These are phyloP conservation scores for Fragaria vesca DNA, from an alignment of 306 rosid genomes.

Conservation along the genomic window DNA sequence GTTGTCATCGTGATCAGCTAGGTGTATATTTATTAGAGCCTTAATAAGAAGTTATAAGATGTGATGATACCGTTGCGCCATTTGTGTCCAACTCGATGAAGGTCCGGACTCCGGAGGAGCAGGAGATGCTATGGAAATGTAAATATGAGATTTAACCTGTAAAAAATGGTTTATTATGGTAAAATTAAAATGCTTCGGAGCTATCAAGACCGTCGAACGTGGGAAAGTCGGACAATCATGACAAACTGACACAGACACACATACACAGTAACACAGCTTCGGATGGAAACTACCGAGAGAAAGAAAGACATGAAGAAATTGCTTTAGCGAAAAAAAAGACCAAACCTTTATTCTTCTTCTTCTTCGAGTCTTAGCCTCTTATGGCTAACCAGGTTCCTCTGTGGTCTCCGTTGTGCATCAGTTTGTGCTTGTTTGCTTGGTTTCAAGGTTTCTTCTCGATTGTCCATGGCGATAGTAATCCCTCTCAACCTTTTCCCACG, in stretches of 20 bases:
- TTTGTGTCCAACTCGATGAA: not conserved
- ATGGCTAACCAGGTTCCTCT: constrained; percentile 61
- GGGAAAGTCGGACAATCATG: constrained; percentile 23
- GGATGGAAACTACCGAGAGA: not conserved
- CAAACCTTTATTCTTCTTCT: not conserved
- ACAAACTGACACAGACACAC: not conserved
- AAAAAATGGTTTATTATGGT: too few relatives aligned
- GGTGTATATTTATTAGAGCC: not conserved
- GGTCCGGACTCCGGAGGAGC: constrained; percentile 1
- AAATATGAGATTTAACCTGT: not conserved
- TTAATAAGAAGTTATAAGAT: not conserved
- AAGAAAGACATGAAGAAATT: constrained; percentile 5
- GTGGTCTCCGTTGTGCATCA: constrained; percentile 31
- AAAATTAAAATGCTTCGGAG: not conserved
- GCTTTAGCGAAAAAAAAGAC: not conserved
- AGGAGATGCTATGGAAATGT: not conserved
- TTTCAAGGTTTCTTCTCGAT: constrained; percentile 32
- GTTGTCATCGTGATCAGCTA: not conserved
- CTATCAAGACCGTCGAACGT: constrained; percentile 58
- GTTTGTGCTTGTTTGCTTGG: constrained; percentile 38
- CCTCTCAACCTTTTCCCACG: constrained; percentile 26
- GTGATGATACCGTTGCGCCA: not conserved
- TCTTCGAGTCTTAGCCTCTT: constrained; percentile 11
- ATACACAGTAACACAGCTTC: not conserved
- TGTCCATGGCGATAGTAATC: constrained; percentile 46